A percentile compares a stretch with the other conserved stretches of the same genome.
These are phyloP conservation scores for Juglanconis sp. DNA, from an alignment of 2,329 filamentous ascomycete genomes.

Conservation along the genomic window DNA sequence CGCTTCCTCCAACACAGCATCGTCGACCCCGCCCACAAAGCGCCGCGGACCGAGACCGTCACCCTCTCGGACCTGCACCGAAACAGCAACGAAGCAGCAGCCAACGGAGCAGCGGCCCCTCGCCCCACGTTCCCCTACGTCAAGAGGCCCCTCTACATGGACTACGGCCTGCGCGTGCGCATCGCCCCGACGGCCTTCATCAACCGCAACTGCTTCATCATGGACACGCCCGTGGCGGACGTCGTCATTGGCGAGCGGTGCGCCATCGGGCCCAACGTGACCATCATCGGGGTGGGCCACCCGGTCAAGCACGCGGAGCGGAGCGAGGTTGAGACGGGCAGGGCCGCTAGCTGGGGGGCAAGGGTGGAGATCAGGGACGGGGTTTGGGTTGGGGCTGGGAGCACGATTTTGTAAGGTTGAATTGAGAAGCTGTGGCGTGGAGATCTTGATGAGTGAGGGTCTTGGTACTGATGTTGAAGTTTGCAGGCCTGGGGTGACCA, in stretches of 20 bases:
- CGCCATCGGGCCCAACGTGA: slow-evolving; percentile 30
- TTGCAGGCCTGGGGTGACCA: slow-evolving; percentile 27
- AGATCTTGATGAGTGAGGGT: slow-evolving; percentile 1
- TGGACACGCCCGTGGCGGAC: slow-evolving; percentile 33
- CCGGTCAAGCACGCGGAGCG: slow-evolving; percentile 25
- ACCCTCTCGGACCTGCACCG: slow-evolving; percentile 20
- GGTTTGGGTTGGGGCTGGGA: slow-evolving; percentile 38
- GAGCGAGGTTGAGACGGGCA: slow-evolving; percentile 22
- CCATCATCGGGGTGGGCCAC: slow-evolving; percentile 28
- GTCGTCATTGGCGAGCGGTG: slow-evolving; percentile 31
- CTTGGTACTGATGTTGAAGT: neutral
- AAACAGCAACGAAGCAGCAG: neutral
- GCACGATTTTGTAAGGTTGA: slow-evolving; percentile 30
- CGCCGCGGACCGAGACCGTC: slow-evolving; percentile 21
- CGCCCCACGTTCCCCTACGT: slow-evolving; percentile 29
- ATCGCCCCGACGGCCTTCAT: slow-evolving; percentile 30
- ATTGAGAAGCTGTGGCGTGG: neutral
- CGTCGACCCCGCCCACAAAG: slow-evolving; percentile 23
- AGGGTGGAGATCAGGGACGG: slow-evolving; percentile 34
- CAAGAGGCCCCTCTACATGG: slow-evolving; percentile 29
- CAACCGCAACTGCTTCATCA: slow-evolving; percentile 32
- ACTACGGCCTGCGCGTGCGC: slow-evolving; percentile 31
- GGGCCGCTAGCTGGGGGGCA: slow-evolving; percentile 26
- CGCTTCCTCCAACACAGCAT: slow-evolving; percentile 20
- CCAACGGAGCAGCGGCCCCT: slow-evolving; percentile 8